phyloP scores from a whole-genome alignment of 2,329 filamentous ascomycete genomes.

The Septoria petroselini region DNA sequence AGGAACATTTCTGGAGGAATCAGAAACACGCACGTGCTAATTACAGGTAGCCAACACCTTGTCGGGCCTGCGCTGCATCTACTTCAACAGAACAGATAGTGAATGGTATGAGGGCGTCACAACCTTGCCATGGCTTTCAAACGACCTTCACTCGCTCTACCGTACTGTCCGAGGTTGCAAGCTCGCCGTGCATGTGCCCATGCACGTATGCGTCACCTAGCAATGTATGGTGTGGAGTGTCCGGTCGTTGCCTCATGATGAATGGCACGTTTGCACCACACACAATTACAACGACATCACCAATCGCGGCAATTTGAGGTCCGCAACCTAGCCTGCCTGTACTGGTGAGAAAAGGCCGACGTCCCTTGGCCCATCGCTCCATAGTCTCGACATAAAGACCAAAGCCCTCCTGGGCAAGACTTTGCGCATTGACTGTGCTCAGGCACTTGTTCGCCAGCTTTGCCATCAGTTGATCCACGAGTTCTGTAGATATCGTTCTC shows the following conservation, averaged over 20 bases:
- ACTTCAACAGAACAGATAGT: no score
- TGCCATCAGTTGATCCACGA: background rate
- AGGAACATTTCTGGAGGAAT: no score
- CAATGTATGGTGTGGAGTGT: background rate
- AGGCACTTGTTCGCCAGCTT: background rate
- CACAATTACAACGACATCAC: background rate
- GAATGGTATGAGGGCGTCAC: no score
- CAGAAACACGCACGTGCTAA: no score
- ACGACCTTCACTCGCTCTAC: no score
- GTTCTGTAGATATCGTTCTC: background rate
- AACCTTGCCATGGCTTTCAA: no score
- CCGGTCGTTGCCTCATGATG: background rate
- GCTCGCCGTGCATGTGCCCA: constrained; percentile 15
- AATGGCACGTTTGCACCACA: background rate
- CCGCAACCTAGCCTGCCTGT: background rate
- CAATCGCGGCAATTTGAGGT: background rate
- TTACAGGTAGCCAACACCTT: no score
- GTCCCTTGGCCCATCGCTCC: background rate
- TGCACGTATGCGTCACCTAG: constrained; percentile 18
- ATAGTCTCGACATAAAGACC: background rate
- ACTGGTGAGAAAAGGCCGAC: background rate
- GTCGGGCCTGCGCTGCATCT: no score
- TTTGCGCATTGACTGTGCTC: background rate
- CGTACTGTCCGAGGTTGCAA: background rate
- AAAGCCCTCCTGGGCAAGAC: background rate